Evolutionary conservation across 345 rosid genomes (phyloP), one percentile per base, ranked within the genome.

Genomic region (Linum lewisii): DNA sequence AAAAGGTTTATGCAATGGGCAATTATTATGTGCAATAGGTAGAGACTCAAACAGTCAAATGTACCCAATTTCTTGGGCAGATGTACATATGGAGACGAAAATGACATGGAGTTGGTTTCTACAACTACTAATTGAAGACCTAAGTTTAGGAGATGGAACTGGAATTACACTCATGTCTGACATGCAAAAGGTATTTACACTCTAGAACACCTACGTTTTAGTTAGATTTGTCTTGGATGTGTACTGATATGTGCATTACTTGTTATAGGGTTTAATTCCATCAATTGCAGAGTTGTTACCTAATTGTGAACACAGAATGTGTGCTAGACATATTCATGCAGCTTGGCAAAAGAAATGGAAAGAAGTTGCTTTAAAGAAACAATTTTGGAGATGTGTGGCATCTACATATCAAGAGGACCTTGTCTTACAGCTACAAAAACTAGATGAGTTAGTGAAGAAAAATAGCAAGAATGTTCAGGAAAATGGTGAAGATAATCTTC

Each of bases 131-230:
- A 10, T 22, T 7, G 23, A 23, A 23, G 26, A 2, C 11, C 55
- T 57, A 0, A 44, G 23, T 7, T 0, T 54, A 9, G 34, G 6
- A 42, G 42, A 55, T 64, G 62, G 42, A 0, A 2, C 15, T 44
- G 54, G 42, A 18, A 16, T 44, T 18, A 56, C 54, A 0, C 1
- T 64, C 0, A 64, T 64, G 10, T 36, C 61, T 38, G 7, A 64
- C 18, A 44, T 54, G 59, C 60, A 56, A 55, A 64, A 64, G 61
- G 68, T 64, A 24, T n/a, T n/a, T n/a, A n/a, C n/a, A n/a, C n/a
- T n/a, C n/a, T n/a, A n/a, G n/a, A n/a, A n/a, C n/a, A n/a, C n/a
- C n/a, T n/a, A n/a, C n/a, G n/a, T n/a, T n/a, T n/a, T n/a, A 19
- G 42, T 3, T 14, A 23, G 13, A 23, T 5, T 19, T 47, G 3